A percentile compares a stretch with the other conserved stretches of the same genome.
These are phyloP conservation scores for Leptographium wingfieldii DNA, from an alignment of 2,329 filamentous ascomycete species.

Conservation along the genomic window DNA sequence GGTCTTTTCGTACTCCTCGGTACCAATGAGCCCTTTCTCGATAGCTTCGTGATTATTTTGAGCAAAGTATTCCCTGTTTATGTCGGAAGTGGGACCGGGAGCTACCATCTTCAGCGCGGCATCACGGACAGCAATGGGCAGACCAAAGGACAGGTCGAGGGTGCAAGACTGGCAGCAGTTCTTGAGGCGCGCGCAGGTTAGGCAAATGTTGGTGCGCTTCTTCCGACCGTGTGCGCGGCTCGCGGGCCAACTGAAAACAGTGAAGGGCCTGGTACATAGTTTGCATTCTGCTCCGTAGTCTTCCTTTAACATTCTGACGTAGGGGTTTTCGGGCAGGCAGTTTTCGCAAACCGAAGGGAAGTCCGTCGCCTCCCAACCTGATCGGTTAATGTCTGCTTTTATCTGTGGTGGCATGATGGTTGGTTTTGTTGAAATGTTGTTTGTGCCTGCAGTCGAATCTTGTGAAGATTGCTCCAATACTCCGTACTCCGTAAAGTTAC, in stretches of 20 bases:
- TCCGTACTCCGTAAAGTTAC: too few relatives aligned
- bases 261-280: slow-evolving; percentile 88
- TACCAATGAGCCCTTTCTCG: slow-evolving; percentile 67
- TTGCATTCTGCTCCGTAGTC: slow-evolving; percentile 84
- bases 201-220: slow-evolving; percentile 88
- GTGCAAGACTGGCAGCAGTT: slow-evolving; percentile 99
- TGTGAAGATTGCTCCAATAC: not conserved
- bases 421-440: not conserved
- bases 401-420: slow-evolving; percentile 70
- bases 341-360: slow-evolving; percentile 84
- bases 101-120: slow-evolving; percentile 97
- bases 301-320: slow-evolving; percentile 98
- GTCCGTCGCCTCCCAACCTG: slow-evolving; percentile 90
- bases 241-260: slow-evolving; percentile 87
- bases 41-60: slow-evolving; percentile 95
- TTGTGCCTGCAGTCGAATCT: not conserved
- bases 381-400: slow-evolving; percentile 89
- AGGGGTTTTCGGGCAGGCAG: slow-evolving; percentile 91
- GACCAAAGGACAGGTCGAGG: slow-evolving; percentile 90
- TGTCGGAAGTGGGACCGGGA: slow-evolving; percentile 77
- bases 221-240: slow-evolving; percentile 79
- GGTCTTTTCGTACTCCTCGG: slow-evolving; percentile 91
- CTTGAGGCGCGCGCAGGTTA: slow-evolving; percentile 92
- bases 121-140: slow-evolving; percentile 90
- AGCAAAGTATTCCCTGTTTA: slow-evolving; percentile 95